Evolutionary conservation across 352 stramenopile species (phyloP).

Genomic region (Pythium apleroticum): DNA sequence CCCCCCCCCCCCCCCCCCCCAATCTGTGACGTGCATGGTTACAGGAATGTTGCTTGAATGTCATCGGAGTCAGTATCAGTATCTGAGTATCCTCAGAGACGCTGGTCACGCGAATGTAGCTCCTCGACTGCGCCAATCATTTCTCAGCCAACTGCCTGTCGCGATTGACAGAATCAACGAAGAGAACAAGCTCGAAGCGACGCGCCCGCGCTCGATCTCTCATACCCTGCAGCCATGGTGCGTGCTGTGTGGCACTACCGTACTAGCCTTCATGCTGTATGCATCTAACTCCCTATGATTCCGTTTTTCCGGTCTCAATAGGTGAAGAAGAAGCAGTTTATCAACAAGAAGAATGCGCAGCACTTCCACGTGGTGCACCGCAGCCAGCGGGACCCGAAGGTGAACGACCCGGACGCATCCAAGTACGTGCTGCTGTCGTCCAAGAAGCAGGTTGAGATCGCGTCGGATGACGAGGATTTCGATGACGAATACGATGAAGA

Average conservation of each 20-base stretch:
- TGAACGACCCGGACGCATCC: slow-evolving; percentile 79
- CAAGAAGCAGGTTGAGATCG: slow-evolving; percentile 61
- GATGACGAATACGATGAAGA: slow-evolving; percentile 36
- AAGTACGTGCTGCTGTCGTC: slow-evolving; percentile 83
- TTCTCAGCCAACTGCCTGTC: slow-evolving; percentile 7
- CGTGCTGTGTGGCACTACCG: background rate
- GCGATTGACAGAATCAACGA: background rate
- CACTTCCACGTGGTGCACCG: slow-evolving; percentile 88
- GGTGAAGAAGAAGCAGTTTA: slow-evolving; percentile 76
- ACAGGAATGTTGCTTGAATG: slow-evolving; percentile 9
- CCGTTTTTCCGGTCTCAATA: slow-evolving; percentile 6
- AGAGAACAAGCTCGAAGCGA: slow-evolving; percentile 7
- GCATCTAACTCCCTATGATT: background rate
- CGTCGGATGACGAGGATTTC: slow-evolving; percentile 46
- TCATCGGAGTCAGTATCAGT: background rate
- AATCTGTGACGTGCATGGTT: slow-evolving; percentile 4
- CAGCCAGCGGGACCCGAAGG: slow-evolving; percentile 76
- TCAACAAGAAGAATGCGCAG: slow-evolving; percentile 85
- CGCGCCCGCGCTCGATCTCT: background rate
- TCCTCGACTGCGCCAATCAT: slow-evolving; percentile 11
- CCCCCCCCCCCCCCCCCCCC: too few relatives aligned
- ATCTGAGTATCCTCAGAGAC: background rate
- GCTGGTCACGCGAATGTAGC: slow-evolving; percentile 2
- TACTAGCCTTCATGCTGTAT: background rate
- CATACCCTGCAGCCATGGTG: background rate